Evolutionary conservation across 352 stramenopile genomes (phyloP), one percentile per base, ranked within the genome.

Genomic region (Phytophthora brassicae): DNA sequence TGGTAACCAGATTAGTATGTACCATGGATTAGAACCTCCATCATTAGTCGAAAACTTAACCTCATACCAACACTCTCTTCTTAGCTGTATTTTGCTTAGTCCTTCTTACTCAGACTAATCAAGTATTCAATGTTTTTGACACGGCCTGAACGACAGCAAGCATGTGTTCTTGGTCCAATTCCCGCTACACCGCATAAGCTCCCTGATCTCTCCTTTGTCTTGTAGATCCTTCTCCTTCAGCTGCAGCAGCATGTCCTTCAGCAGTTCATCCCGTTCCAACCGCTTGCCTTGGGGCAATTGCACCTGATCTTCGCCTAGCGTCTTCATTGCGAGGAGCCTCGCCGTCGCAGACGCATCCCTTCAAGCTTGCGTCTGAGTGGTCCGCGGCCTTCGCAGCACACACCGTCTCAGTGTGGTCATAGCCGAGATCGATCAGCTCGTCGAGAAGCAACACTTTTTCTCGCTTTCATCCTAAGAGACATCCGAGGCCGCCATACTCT

Each of bases 121-220:
- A 64, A 42, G 8, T 57, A 46, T 23, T 51, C 17, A 42, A 53
- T 57, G n/a, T 58, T n/a, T 48, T 57, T 17, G 56, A 53, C 20
- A 58, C 22, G 8, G 20, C 28, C 22, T 57, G 28, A 11, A 57
- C 47, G 17, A 64, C 9, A 13, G 36, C 19, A 5, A 64, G 26
- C 47, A 57, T 49, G 39, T 57, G 38, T 0, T 16, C 47, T 23
- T 22, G 4, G 28, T 53, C 39, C 1, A 47, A 26, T 20, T 64
- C 41, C 2, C 35, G 56, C 36, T 52, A 14, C 22, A 6, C 14
- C 4, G 24, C 39, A 48, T 31, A 1, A 35, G 28, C 19, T 64
- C 28, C 2, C 36, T n/a, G n/a, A n/a, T 26, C 6, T 64, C 24
- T 20, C 31, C 43, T 48, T 20, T 49, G 47, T 48, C 56, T 20